Evolutionary conservation across 495 filamentous ascomycete species (phyloP), one percentile per base, ranked within the genome.

Genomic region (Penicillium lividum): DNA sequence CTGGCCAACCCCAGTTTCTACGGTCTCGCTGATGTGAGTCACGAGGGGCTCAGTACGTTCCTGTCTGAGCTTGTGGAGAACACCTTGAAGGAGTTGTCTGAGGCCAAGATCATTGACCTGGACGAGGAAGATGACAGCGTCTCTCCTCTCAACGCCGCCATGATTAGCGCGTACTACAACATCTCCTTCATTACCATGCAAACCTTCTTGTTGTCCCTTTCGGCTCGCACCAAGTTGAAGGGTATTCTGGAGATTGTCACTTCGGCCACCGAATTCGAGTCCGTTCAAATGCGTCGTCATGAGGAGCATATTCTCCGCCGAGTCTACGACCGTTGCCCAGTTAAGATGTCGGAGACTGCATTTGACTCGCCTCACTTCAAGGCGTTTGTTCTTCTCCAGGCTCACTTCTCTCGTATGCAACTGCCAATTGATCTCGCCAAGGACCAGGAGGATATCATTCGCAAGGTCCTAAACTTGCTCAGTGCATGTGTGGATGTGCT

Each of bases 121-220:
- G 94, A 99, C 62, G 95, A 98, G 71, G 95, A 97, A 27, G 95
- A 97, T 63, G 95, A 97, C 66, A 86, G 87, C 22, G 86, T 98
- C 53, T 84, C 89, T 7, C 92, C 94, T 22, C 82, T 95, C 60
- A 97, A 99, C 63, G 89, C 94, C 1, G 93, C 93, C 38, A 97
- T 95, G 90, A 98, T 99, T 68, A 92, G 91, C 7, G 92, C 94
- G 3, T 98, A 98, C 77, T 99, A 98, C 82, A 97, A 97, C 71
- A 96, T 99, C 60, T 98, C 95, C 16, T 97, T 97, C 76, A 89
- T 96, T 73, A 99, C 94, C 25, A 98, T 98, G 94, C 93, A 99
- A 75, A 99, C 95, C 5, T 96, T 98, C 82, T 78, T 98, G n/a
- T 80, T 98, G n/a, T 98, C 95, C 25, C 79, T 99, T 30, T 91